Evolutionary conservation across 345 rosid genomes (phyloP), one percentile per base, ranked within the genome.

Genomic region (Orychophragmus violaceus): DNA sequence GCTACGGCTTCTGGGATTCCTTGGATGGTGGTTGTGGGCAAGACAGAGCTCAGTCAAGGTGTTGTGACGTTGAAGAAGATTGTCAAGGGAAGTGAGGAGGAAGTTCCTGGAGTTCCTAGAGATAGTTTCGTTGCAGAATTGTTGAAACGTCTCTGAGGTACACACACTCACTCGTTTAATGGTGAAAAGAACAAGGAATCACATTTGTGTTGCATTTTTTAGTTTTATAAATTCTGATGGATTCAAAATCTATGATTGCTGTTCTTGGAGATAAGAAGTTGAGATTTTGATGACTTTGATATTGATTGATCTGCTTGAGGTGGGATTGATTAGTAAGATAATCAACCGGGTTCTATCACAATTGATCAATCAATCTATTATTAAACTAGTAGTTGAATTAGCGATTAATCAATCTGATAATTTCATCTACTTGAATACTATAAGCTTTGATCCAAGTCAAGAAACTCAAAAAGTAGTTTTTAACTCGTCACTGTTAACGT

Each of bases 11-110:
- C 68, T 16, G 37, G 46, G 8, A 52, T 70, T 11, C 74, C 74
- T 0, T 85, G 82, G 87, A 81, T 83, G 91, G 84, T 87, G 5
- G 72, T 87, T 0, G 84, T 86, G 5, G 89, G 93, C 0, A 90
- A 82, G 13, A 69, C 68, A 14, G 95, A 85, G 68, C 69, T 85
- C 53, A 83, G 71, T 6, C 80, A 77, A 71, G 86, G 88, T 10
- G 72, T 79, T 10, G 89, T 89, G 23, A 86, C 75, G 66, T 18
- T 87, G 74, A 89, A 83, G 76, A 80, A 82, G 70, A 36, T 87
- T 0, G 84, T 74, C 16, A 76, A 83, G 33, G 79, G 74, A 2
- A 66, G 27, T 49, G 92, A 87, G 65, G 85, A 81, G 48, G 80
- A 53, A 3, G 42, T 69, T 1, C 25, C 36, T 32, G 5, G 13